Evolutionary conservation across 805 yeast genomes (phyloP).

Genomic region (Metschnikowia lochheadii): DNA sequence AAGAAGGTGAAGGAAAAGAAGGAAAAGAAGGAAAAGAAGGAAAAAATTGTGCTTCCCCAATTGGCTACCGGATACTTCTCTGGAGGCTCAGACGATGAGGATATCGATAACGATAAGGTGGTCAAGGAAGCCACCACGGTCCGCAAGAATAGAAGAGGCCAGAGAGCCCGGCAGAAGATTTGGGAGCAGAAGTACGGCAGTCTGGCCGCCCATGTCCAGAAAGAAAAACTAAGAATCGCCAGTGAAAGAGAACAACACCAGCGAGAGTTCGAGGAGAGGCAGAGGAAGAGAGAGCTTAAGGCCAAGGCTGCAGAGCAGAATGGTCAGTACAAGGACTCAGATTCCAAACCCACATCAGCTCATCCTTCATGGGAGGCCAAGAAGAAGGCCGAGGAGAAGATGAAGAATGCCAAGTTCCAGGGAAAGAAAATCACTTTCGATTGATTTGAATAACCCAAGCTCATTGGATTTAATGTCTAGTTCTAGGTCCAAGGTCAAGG

Average conservation of each 20-base stretch:
- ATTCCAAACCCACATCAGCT: not conserved
- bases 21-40: slow-evolving; percentile 22
- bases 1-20: slow-evolving; percentile 20
- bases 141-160: slow-evolving; percentile 91
- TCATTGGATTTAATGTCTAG: no score
- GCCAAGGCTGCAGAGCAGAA: slow-evolving; percentile 26
- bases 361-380: slow-evolving; percentile 99
- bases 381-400: slow-evolving; percentile 62
- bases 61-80: slow-evolving; percentile 79
- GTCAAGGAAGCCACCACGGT: slow-evolving; percentile 51
- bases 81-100: slow-evolving; percentile 72
- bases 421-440: slow-evolving; percentile 87
- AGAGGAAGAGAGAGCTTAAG: slow-evolving; percentile 58
- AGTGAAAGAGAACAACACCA: slow-evolving; percentile 59
- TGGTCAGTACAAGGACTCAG: slow-evolving; percentile 21
- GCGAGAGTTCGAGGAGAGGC: slow-evolving; percentile 69
- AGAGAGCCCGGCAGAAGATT: slow-evolving; percentile 91
- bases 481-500: no score
- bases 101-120: slow-evolving; percentile 41
- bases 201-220: slow-evolving; percentile 76
- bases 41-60: slow-evolving; percentile 52
- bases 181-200: slow-evolving; percentile 91
- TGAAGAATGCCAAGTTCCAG: slow-evolving; percentile 59
- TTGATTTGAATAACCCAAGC: slow-evolving; percentile 11
- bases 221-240: slow-evolving; percentile 52